Conservation (phyloP, 2,329 filamentous ascomycete genomes). For the Albophoma yamanashiensis region DNA sequence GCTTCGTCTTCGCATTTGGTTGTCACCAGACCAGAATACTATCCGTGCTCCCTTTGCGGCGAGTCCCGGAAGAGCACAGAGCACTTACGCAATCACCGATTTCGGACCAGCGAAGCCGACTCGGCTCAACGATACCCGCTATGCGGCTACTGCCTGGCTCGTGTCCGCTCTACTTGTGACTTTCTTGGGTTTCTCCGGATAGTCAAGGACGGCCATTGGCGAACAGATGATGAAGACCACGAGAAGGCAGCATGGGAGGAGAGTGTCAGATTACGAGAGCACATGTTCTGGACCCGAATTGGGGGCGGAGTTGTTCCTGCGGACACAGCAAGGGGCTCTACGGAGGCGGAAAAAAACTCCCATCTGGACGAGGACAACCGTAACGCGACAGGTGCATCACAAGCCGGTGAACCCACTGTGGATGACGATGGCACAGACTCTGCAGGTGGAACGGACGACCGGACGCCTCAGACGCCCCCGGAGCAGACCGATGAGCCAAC, state of each 20-base stretch:
- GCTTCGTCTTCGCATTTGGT: constrained; percentile 37
- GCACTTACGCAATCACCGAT: constrained; percentile 74
- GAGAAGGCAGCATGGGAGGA: constrained; percentile 92
- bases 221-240: constrained; percentile 70
- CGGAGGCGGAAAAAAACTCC: background rate
- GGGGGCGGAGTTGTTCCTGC: constrained; percentile 82
- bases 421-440: background rate
- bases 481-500: background rate
- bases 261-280: constrained; percentile 75
- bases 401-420: background rate
- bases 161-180: constrained; percentile 81
- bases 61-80: constrained; percentile 62
- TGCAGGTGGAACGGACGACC: background rate
- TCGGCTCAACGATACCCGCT: constrained; percentile 82
- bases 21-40: constrained; percentile 41
- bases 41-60: constrained; percentile 80
- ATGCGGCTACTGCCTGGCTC: constrained; percentile 76
- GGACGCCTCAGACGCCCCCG: background rate
- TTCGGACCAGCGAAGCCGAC: constrained; percentile 78
- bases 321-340: constrained; percentile 12
- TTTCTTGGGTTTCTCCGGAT: constrained; percentile 87
- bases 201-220: constrained; percentile 86
- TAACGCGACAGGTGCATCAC: background rate
- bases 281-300: constrained; percentile 95
- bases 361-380: background rate